Evolutionary conservation across 495 filamentous ascomycete species (phyloP), one percentile per base, ranked within the genome.

Genomic region (Penicillium soppii): DNA sequence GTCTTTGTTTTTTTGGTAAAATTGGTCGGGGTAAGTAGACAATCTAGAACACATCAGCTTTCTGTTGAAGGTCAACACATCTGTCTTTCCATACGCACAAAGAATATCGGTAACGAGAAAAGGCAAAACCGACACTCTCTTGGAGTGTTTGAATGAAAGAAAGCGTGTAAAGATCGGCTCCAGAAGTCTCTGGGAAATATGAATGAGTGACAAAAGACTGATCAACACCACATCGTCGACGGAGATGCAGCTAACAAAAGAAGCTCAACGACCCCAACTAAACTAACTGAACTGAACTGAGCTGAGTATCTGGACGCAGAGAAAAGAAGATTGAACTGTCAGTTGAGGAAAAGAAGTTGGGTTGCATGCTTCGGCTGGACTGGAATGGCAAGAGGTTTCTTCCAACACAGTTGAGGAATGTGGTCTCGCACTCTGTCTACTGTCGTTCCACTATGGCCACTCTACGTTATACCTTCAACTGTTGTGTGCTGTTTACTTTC

Each of bases 391-490:
- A n/a, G 37, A n/a, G 10, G 9, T 36, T 47, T 30, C 44, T 47
- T 47, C 43, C n/a, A n/a, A n/a, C n/a, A n/a, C n/a, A n/a, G n/a
- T n/a, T 20, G n/a, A 38, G 30, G 44, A 47, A 47, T 47, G 44
- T 33, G 20, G 4, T 12, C 17, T 13, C n/a, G n/a, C n/a, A n/a
- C 43, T 15, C 19, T 22, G 7, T 32, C 13, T 15, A 16, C 9
- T 33, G 23, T 16, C 17, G 7, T 29, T 22, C n/a, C n/a, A n/a
- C n/a, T n/a, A n/a, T n/a, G n/a, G n/a, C n/a, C n/a, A n/a, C n/a
- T n/a, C n/a, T n/a, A n/a, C n/a, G n/a, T n/a, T n/a, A n/a, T n/a
- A n/a, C n/a, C n/a, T n/a, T n/a, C n/a, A n/a, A n/a, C n/a, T n/a
- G n/a, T n/a, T n/a, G n/a, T n/a, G n/a, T n/a, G n/a, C n/a, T n/a